Base-by-base conservation (phyloP, 371 early-diverging fungal species). In the Rhizopus arrhizus region DNA sequence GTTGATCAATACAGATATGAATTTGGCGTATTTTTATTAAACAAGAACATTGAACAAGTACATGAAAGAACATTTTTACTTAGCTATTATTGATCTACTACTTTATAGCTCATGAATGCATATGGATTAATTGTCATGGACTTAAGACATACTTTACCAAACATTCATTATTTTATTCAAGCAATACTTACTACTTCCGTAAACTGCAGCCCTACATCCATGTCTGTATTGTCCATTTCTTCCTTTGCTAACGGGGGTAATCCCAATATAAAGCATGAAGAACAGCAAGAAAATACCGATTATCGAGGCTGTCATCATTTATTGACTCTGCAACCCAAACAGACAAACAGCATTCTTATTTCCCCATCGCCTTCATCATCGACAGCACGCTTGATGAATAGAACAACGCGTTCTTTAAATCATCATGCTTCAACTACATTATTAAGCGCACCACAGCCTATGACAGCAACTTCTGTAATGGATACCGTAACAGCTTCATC, bases 1-100 rank as follows among this genome's bases (percentile, higher is more conserved):
- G 82, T 84, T 0, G 92, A 93, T 42, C 72, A 79, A 9, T 72
- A 82, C 62, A 78, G 90, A 5, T 92, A 91, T 68, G 92, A 91
- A 49, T 94, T 91, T 74, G 92, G 86, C 3, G 92, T 94, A 11
- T 94, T 90, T 74, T 64, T 94, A 41, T 58, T 94, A 53, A 94
- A 92, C 72, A 92, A 92, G 74, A 79, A 94, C 53, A 84, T 94
- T 58, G 94, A 94, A 64, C 93, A 93, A 84, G 90, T 88, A 59
- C 61, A 46, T 5, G 32, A 3, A 13, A 6, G 9, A 13, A 49
- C 43, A 1, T 15, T 43, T 43, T 43, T n/a, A 5, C 0, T 43
- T 12, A 58, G 22, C 36, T 11, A 52, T 16, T 34, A 12, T 41
- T 22, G 33, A 56, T 31, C 9, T 33, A 16, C 7, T 8, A 4